A percentile compares a stretch with the other conserved stretches of the same genome.
Evolutionary conservation across 208 protist species (phyloP).

Genomic region (Novymonas esmeraldas): DNA sequence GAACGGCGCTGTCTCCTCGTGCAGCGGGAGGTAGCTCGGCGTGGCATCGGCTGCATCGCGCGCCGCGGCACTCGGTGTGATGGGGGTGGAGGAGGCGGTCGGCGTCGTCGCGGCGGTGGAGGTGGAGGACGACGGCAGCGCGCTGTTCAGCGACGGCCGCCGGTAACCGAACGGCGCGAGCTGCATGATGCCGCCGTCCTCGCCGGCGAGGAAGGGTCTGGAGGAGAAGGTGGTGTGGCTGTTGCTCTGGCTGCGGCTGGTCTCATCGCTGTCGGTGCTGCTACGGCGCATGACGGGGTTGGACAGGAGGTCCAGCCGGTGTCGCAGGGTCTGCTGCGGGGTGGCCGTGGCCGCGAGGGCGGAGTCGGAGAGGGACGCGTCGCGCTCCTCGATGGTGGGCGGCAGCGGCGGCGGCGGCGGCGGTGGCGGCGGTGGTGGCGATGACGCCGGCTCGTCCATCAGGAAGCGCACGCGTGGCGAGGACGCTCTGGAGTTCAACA

Average conservation of each 20-base stretch:
- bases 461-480: conserved; percentile 10
- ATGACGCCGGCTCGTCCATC: conserved; percentile 2
- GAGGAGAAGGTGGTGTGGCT: neutral
- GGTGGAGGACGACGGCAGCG: neutral
- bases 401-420: neutral
- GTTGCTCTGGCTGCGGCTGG: neutral
- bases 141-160: conserved; percentile 1
- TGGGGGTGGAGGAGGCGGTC: neutral
- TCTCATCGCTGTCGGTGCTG: conserved; percentile 4
- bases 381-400: neutral
- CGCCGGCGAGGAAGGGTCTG: neutral
- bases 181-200: conserved; percentile 4
- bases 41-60: neutral
- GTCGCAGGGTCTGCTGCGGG: neutral
- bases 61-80: neutral
- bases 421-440: no score
- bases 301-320: conserved; percentile 9
- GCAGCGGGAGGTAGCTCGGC: neutral
- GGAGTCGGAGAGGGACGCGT: neutral
- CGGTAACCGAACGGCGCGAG: conserved; percentile 1
- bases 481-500: neutral
- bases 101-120: neutral
- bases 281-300: conserved; percentile 10
- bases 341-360: neutral
- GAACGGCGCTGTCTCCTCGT: neutral